Conservation (phyloP, 2,329 filamentous ascomycete genomes). For the Sarocladium kiliense region DNA sequence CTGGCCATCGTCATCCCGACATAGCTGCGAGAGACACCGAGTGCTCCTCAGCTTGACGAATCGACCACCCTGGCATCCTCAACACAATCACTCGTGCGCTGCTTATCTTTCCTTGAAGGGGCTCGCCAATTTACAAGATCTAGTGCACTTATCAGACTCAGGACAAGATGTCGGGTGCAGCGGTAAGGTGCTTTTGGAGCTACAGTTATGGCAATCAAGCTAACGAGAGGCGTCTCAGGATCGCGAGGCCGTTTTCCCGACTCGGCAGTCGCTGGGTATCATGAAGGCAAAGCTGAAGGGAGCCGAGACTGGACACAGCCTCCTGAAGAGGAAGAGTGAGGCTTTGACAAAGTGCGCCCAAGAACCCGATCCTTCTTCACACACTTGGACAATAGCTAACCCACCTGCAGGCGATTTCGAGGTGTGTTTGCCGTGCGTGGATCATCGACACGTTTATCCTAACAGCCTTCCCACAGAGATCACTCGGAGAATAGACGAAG, state of each 20-base stretch:
- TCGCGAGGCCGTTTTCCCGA: constrained; percentile 94
- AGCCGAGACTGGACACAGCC: constrained; percentile 82
- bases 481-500: constrained; percentile 93
- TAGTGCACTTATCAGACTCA: background rate
- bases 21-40: constrained; percentile 2
- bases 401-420: constrained; percentile 70
- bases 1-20: constrained; percentile 6
- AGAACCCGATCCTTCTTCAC: background rate
- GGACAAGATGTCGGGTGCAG: constrained; percentile 32
- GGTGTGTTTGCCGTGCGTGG: constrained; percentile 41
- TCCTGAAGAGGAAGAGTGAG: constrained; percentile 97
- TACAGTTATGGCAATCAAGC: background rate
- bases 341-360: constrained; percentile 82
- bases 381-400: background rate
- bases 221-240: constrained; percentile 51
- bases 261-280: constrained; percentile 88
- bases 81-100: too few species aligned
- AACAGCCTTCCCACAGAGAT: constrained; percentile 63
- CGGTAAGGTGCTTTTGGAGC: constrained; percentile 20
- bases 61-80: background rate
- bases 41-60: background rate
- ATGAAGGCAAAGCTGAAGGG: constrained; percentile 99
- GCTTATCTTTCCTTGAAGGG: background rate
- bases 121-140: background rate
- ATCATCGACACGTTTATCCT: background rate